Base-by-base conservation (phyloP, 2,329 filamentous ascomycete genomes). In the Lizonia empirigonia region DNA sequence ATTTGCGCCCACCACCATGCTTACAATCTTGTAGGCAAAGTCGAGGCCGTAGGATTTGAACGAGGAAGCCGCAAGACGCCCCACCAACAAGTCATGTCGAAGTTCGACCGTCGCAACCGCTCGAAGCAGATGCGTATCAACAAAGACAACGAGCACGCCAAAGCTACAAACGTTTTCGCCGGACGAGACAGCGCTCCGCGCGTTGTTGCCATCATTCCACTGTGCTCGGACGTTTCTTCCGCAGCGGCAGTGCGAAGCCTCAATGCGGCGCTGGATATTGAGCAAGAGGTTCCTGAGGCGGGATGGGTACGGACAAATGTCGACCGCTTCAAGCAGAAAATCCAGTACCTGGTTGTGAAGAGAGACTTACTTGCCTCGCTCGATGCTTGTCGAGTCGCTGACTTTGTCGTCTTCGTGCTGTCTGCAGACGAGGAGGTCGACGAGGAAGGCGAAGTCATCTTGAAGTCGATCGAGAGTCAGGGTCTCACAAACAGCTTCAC, bases 51-150 rank as follows among this genome's bases (percentile, higher is more conserved):
- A 5, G 44, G 47, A 5, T 78, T 84, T 66, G 89, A 96, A 69
- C 85, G 82, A 65, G 87, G 87, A 55, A 80, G 81, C 64, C 86
- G 93, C 68, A 95, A 90, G 75, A 96, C 93, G 13, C 90, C 90
- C 47, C 91, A 96, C 73, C 94, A 99, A 73, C 91, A 96, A 77
- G 85, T 97, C 77, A 93, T 97, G 90, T 96, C 91, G 52, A 99
- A 97, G 77, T 84, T 99, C 73, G 91, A 96, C 75, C 88, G 94
- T 53, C 87, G 91, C 65, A 97, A 99, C 75, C 91, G 96, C 78
- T 90, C 91, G 63, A 93, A 93, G 75, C 94, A 99, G 79, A 86
- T 88, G 73, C 89, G 93, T 66, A 78, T 89, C 56, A 81, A 86
- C 62, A 97, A 97, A 76, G 86, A 91, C 69, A 86, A 86, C 69